phyloP scores from a whole-genome alignment of 2,329 filamentous ascomycete genomes.

The Venturia carpophila region DNA sequence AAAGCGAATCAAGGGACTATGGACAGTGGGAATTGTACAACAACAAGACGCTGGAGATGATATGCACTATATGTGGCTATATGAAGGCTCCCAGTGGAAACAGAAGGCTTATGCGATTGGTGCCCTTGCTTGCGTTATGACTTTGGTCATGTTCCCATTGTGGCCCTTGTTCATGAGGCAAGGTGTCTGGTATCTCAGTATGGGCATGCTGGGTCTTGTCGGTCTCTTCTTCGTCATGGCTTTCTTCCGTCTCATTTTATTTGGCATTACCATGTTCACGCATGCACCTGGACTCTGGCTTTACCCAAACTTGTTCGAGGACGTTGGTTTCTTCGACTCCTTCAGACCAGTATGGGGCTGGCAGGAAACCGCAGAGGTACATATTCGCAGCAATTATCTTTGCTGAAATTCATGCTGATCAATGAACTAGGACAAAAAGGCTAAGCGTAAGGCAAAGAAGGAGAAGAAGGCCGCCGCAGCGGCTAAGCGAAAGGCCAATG shows the following conservation, averaged over 20 bases:
- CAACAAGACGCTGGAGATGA: slow-evolving; percentile 85
- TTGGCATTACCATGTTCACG: slow-evolving; percentile 83
- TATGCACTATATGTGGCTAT: slow-evolving; percentile 95
- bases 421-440: slow-evolving; percentile 15
- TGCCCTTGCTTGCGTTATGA: slow-evolving; percentile 75
- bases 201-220: slow-evolving; percentile 82
- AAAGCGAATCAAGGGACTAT: slow-evolving; percentile 90
- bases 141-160: slow-evolving; percentile 87
- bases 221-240: slow-evolving; percentile 96
- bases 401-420: background rate
- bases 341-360: slow-evolving; percentile 96
- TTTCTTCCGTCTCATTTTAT: slow-evolving; percentile 90
- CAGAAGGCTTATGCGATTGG: slow-evolving; percentile 84
- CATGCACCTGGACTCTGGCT: slow-evolving; percentile 89
- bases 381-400: slow-evolving; percentile 29
- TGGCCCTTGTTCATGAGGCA: slow-evolving; percentile 89
- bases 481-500: slow-evolving; percentile 24
- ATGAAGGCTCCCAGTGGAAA: slow-evolving; percentile 89
- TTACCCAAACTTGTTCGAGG: slow-evolving; percentile 95
- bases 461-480: slow-evolving; percentile 21
- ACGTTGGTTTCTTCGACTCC: slow-evolving; percentile 96
- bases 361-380: slow-evolving; percentile 59
- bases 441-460: slow-evolving; percentile 29
- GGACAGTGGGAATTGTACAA: slow-evolving; percentile 92
- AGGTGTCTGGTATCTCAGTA: slow-evolving; percentile 95